phyloP scores from a whole-genome alignment of 345 rosid species.

The Noccaea caerulescens region DNA sequence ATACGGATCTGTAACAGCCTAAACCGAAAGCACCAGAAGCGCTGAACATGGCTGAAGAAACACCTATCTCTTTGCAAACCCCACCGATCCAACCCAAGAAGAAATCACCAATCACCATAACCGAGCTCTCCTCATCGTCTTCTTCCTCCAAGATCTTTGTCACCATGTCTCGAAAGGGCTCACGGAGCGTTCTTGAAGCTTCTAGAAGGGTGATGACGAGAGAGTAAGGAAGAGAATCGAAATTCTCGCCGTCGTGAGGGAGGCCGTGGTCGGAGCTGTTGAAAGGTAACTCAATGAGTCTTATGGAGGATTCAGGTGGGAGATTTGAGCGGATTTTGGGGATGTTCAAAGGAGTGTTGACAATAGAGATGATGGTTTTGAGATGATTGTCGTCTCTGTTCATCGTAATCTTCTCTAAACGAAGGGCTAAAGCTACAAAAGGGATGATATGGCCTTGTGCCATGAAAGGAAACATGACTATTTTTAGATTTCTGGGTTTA shows the following conservation, averaged over 20 bases:
- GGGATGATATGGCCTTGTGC: constrained; percentile 85
- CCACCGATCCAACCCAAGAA: constrained; percentile 69
- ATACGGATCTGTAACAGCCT: constrained; percentile 65
- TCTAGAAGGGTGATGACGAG: constrained; percentile 56
- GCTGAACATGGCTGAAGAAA: constrained; percentile 55
- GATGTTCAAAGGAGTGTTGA: constrained; percentile 70
- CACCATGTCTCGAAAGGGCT: constrained; percentile 48
- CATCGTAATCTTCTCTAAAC: constrained; percentile 45
- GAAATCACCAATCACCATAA: constrained; percentile 58
- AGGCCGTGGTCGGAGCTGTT: constrained; percentile 65
- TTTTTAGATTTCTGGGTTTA: constrained; percentile 36
- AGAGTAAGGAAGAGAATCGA: constrained; percentile 67
- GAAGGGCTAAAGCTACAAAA: constrained; percentile 69
- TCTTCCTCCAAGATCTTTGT: constrained; percentile 19
- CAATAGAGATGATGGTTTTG: constrained; percentile 44
- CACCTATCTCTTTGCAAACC: constrained; percentile 58
- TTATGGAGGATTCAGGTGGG: constrained; percentile 57
- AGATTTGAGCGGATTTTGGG: constrained; percentile 53
- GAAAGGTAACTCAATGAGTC: constrained; percentile 65
- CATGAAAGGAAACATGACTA: constrained; percentile 81
- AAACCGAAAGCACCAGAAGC: constrained; percentile 47
- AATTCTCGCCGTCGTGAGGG: constrained; percentile 70
- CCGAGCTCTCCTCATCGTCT: constrained; percentile 34
- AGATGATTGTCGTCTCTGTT: constrained; percentile 11
- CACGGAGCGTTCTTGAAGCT: constrained; percentile 59